phyloP scores from a whole-genome alignment of 2,329 filamentous ascomycete genomes.

The Penicillium decumbens region DNA sequence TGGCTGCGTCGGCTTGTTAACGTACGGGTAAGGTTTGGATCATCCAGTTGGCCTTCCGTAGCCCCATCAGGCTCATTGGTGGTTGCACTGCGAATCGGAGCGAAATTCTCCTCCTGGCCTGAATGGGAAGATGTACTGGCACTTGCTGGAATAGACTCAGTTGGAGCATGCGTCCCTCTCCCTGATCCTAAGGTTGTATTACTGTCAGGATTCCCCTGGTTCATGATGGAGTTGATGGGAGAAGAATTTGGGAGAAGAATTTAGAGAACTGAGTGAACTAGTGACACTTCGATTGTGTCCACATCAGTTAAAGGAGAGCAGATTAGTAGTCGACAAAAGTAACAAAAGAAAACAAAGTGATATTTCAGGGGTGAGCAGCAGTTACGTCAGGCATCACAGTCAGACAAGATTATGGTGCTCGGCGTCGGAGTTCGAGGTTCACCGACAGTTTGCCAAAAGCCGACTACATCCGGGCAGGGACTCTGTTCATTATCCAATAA shows the following conservation, averaged over 20 bases:
- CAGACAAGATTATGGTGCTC: conserved; percentile 1
- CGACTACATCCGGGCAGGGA: conserved; percentile 1
- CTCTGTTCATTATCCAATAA: neutral
- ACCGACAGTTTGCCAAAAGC: neutral
- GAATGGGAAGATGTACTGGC: conserved; percentile 1
- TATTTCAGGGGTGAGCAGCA: neutral
- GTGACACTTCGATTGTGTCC: neutral
- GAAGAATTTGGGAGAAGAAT: neutral
- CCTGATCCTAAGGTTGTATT: neutral
- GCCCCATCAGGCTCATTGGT: conserved; percentile 2
- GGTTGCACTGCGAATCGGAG: conserved; percentile 9
- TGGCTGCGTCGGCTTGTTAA: conserved; percentile 26
- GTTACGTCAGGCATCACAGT: conserved; percentile 20
- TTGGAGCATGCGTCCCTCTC: neutral
- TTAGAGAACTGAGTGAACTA: neutral
- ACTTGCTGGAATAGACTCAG: neutral
- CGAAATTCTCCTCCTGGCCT: neutral
- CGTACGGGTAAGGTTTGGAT: conserved; percentile 19
- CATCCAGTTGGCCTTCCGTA: conserved; percentile 4
- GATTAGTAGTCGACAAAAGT: neutral
- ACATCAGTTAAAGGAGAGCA: neutral
- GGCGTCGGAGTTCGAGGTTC: conserved; percentile 8
- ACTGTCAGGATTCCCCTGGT: neutral
- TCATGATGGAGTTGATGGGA: neutral
- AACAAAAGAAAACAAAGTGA: neutral